phyloP scores from a whole-genome alignment of 2,329 filamentous ascomycete genomes.

The Aspergillus fructus region DNA sequence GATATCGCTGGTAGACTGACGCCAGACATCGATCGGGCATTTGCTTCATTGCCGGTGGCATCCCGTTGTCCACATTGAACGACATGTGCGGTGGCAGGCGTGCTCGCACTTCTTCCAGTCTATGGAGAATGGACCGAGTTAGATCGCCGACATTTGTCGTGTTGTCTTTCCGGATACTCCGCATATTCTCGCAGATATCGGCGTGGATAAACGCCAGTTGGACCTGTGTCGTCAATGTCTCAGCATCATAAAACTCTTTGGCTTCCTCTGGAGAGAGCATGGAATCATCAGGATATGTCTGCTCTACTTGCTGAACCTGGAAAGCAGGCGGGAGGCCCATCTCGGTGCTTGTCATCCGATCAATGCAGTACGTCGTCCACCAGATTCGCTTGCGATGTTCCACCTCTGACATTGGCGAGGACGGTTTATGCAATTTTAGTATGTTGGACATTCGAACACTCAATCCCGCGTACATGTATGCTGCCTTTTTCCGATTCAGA shows the following conservation, averaged over 20 bases:
- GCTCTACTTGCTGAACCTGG: not conserved
- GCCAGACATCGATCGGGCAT: constrained; percentile 12
- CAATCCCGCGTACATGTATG: constrained; percentile 20
- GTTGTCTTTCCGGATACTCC: not conserved
- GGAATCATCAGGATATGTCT: not conserved
- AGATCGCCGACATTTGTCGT: not conserved
- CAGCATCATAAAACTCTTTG: not conserved
- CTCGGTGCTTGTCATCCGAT: constrained; percentile 16
- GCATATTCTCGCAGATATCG: not conserved
- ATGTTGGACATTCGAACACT: constrained; percentile 15
- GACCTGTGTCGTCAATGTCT: not conserved
- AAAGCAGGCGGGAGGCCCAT: constrained; percentile 5
- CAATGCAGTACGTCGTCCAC: constrained; percentile 21
- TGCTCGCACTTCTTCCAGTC: not conserved
- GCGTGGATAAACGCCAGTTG: not conserved
- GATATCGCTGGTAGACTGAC: constrained; percentile 12
- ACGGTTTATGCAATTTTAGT: constrained; percentile 11
- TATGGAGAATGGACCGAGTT: not conserved
- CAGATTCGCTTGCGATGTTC: constrained; percentile 22
- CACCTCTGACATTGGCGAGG: not conserved
- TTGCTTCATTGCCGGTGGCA: not conserved
- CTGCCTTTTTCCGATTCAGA: constrained; percentile 20
- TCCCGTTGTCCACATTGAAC: not conserved
- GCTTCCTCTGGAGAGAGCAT: not conserved
- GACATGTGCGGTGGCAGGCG: not conserved